Evolutionary conservation across 2,329 filamentous ascomycete species (phyloP), one percentile per base, ranked within the genome.

Genomic region (Cryoendolithus antarcticus): DNA sequence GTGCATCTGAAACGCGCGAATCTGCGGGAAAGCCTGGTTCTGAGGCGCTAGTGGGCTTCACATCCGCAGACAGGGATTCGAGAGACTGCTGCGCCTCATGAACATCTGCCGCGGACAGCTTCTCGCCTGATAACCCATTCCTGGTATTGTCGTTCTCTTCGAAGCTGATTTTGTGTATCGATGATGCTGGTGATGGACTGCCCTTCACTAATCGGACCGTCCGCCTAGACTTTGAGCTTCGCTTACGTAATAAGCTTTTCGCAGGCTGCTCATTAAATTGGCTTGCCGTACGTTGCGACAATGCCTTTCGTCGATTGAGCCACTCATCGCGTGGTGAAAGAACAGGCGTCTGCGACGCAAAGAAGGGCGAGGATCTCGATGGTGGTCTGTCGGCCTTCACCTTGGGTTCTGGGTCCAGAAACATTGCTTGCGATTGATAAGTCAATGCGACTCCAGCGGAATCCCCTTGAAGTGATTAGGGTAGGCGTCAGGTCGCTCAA

Each of bases 331-430:
- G 48, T 9, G 47, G 43, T 11, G 41, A 38, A 38, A 41, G 44
- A 11, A 46, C 39, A 9, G 52, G 40, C 33, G 39, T 37, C 34
- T 49, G 47, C 28, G 52, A 46, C 13, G 46, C 37, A 40, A 51
- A 49, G 44, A 48, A 50, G 8, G 40, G 44, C 29, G 46, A 47
- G 30, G 34, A 31, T 35, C 28, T 19, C 21, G 11, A 30, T 32
- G 15, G 33, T 37, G 30, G 36, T 43, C 44, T 41, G 40, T 40
- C 21, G 42, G 29, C 46, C 35, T 38, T 27, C 24, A 27, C 39
- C 27, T 46, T 44, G 27, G 54, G 53, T 11, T 54, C 53, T 13
- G 54, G 54, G 30, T 57, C 54, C 38, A 56, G 48, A 37, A 56
- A 58, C 55, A 58, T 58, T 32, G 12, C 37, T 27, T 13, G 47